Evolutionary conservation across 495 filamentous ascomycete species (phyloP).

Genomic region (Lineolata rhizophorae): DNA sequence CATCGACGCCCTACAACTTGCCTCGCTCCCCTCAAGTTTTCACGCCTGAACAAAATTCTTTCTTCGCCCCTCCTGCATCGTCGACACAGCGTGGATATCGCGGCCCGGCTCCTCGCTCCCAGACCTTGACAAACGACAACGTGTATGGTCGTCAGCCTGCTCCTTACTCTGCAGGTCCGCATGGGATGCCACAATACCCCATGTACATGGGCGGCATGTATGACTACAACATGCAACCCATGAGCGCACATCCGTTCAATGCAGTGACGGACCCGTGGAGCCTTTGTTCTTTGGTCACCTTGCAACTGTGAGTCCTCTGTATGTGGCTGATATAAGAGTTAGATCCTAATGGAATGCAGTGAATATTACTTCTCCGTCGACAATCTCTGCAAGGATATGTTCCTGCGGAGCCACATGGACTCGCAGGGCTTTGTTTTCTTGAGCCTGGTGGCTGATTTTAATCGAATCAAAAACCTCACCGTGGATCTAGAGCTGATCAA

Average conservation of each 20-base stretch:
- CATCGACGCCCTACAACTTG: too few relatives aligned
- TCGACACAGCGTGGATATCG: too few relatives aligned
- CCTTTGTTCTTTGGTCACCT: constrained; percentile 32
- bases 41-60: too few relatives aligned
- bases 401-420: constrained; percentile 79
- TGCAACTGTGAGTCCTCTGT: constrained; percentile 37
- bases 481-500: constrained; percentile 52
- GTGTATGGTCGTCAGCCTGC: too few relatives aligned
- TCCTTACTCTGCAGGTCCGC: constrained; percentile 9
- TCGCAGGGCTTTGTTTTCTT: constrained; percentile 78
- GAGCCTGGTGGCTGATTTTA: constrained; percentile 55
- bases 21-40: too few relatives aligned
- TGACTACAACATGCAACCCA: constrained; percentile 24
- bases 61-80: too few relatives aligned
- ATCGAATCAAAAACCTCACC: constrained; percentile 56
- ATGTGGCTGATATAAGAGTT: background rate
- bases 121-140: too few relatives aligned
- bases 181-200: constrained; percentile 9
- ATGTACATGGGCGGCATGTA: constrained; percentile 10
- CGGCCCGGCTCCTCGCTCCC: too few relatives aligned
- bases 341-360: too few relatives aligned
- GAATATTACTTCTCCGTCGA: constrained; percentile 96
- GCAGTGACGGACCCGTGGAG: constrained; percentile 31
- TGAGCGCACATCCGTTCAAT: constrained; percentile 40
- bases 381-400: constrained; percentile 88